phyloP scores from a whole-genome alignment of 148 eudicot species.

The Chenopodium formosanum region DNA sequence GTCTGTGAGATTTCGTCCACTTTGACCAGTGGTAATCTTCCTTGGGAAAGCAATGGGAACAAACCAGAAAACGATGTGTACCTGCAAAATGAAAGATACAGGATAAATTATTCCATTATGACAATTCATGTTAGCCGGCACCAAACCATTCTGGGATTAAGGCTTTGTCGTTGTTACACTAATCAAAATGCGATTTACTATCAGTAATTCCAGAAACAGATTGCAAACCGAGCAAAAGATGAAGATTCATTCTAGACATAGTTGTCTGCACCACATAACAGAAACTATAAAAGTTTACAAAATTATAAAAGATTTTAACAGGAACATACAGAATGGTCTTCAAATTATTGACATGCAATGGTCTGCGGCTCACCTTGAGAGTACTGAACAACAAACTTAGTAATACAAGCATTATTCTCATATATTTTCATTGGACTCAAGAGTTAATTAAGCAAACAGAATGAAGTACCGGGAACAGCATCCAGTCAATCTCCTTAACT shows the following conservation, averaged over 20 bases:
- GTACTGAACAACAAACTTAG: too few species aligned
- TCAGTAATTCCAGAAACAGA: not conserved
- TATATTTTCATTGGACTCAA: not conserved
- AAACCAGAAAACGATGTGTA: slow-evolving; percentile 81
- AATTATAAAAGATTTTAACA: not conserved
- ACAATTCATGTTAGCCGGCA: too few species aligned
- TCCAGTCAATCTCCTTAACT: too few species aligned
- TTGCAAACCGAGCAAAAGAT: not conserved
- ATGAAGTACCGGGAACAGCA: not conserved
- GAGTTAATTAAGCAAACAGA: not conserved
- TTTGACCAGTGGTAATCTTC: slow-evolving; percentile 55
- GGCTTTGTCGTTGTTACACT: too few species aligned
- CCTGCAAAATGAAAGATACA: slow-evolving; percentile 37
- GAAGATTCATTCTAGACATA: not conserved
- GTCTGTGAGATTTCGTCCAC: slow-evolving; percentile 94
- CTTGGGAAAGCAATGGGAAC: slow-evolving; percentile 69
- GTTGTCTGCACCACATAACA: not conserved
- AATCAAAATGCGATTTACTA: not conserved
- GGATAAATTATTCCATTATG: not conserved
- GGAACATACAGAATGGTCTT: not conserved
- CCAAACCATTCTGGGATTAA: too few species aligned
- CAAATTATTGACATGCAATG: not conserved
- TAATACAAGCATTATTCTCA: not conserved
- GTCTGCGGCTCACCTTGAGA: not conserved
- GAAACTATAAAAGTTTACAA: not conserved